Percentiles rank a stretch among this genome's conserved stretches.
Conservation (phyloP, 2,329 filamentous ascomycete genomes). For the Verticillium nubilum region DNA sequence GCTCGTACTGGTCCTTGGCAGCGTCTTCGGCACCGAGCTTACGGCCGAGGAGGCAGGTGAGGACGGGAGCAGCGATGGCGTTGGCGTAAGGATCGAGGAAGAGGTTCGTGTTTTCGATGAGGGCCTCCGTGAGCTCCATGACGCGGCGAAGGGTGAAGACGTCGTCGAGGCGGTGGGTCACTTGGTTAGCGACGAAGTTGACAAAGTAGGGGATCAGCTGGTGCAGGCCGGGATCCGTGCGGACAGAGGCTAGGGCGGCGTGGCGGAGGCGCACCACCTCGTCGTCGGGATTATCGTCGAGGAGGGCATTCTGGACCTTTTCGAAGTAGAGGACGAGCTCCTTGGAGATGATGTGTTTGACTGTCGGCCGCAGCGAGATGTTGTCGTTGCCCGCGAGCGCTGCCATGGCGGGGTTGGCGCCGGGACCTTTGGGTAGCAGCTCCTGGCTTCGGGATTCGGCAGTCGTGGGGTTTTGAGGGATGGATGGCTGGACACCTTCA, state of each 20-base stretch:
- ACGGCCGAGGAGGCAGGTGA: slow-evolving; percentile 85
- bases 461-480: slow-evolving; percentile 90
- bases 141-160: slow-evolving; percentile 84
- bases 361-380: slow-evolving; percentile 76
- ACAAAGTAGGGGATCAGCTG: slow-evolving; percentile 96
- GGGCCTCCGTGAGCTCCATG: slow-evolving; percentile 81
- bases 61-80: slow-evolving; percentile 73
- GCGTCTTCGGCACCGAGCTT: slow-evolving; percentile 62
- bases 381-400: slow-evolving; percentile 81
- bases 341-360: slow-evolving; percentile 94
- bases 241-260: slow-evolving; percentile 78
- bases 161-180: slow-evolving; percentile 89
- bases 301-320: slow-evolving; percentile 82
- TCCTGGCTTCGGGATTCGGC: slow-evolving; percentile 80
- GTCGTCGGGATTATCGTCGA: slow-evolving; percentile 83
- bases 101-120: slow-evolving; percentile 77
- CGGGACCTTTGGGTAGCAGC: slow-evolving; percentile 82
- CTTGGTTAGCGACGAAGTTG: slow-evolving; percentile 91
- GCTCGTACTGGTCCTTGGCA: slow-evolving; percentile 62
- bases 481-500: slow-evolving; percentile 93
- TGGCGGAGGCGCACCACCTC: slow-evolving; percentile 66
- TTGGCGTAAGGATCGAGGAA: slow-evolving; percentile 61
- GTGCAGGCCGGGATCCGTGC: slow-evolving; percentile 86
- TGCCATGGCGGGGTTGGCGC: slow-evolving; percentile 78
- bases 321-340: slow-evolving; percentile 97